Evolutionary conservation across 805 yeast genomes (phyloP), one percentile per base, ranked within the genome.

Genomic region (Wickerhamiella sergipiensis): DNA sequence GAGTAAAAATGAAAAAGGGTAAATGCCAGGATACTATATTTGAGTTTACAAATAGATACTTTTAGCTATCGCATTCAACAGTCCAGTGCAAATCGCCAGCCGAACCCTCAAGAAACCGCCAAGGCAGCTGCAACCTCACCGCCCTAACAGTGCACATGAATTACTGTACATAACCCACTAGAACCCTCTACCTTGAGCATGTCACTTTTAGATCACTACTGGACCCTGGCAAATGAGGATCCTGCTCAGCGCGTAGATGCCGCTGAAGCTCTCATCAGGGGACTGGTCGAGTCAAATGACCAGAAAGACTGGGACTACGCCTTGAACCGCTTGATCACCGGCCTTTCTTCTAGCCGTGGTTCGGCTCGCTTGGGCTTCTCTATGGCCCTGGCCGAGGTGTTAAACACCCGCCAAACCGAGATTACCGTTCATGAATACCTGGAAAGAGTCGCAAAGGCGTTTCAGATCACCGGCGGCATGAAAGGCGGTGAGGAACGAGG

Each of bases 351-450:
- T 6, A 76, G 88, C 15, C 77, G 92, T 60, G 94, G 84, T 22
- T 75, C 87, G 46, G 92, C 95, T 1, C 72, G 97, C 51, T 67
- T 85, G 26, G 97, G 97, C 4, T 90, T 83, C 61, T 85, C 95
- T 2, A 77, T 86, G 74, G 90, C 95, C 45, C 67, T 90, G 44
- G 78, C 89, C 0, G 97, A 90, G 64, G 55, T 68, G 10, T 53
- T 68, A 18, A 50, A 51, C 13, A 53, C 56, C 15, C 56, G 73
- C 50, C 45, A 50, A 55, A 58, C 54, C 7, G 48, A 57, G 3
- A 60, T 79, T 56, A 59, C 76, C 49, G 53, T 73, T 45, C 57
- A 68, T 33, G 56, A 70, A 54, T 62, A 74, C 61, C 56, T 75
- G 33, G 59, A 58, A 2, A 61, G 68, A 52, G 60, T 71, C 44